These are phyloP conservation scores for Chamaenerion angustifolium DNA, from an alignment of 345 rosid genomes.

Conservation along the genomic window DNA sequence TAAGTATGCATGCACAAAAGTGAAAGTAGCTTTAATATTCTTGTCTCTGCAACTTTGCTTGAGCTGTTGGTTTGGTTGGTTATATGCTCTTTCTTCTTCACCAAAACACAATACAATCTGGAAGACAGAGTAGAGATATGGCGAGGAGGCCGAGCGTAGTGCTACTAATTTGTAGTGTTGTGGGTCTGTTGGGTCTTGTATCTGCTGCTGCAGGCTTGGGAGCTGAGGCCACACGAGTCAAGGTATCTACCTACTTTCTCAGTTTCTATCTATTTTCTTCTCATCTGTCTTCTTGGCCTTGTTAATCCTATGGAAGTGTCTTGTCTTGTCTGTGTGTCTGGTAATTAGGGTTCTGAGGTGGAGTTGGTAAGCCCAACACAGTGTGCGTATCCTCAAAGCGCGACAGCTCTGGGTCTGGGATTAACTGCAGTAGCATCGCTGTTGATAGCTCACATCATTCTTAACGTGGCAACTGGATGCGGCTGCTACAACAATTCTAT, in stretches of 20 bases:
- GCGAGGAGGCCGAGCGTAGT: constrained; percentile 32
- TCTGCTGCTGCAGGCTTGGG: constrained; percentile 77
- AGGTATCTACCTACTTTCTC: too few relatives aligned
- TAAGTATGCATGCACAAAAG: too few relatives aligned
- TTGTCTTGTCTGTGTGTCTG: too few relatives aligned
- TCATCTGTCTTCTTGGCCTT: too few relatives aligned
- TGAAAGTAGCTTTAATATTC: too few relatives aligned
- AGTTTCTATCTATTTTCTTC: too few relatives aligned
- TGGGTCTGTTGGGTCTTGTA: constrained; percentile 49
- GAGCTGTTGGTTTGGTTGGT: too few relatives aligned
- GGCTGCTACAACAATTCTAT: neutral
- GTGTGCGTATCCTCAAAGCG: constrained; percentile 1
- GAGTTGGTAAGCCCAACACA: constrained; percentile 1
- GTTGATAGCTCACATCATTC: neutral
- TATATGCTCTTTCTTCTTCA: too few relatives aligned
- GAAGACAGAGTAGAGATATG: constrained; percentile 14
- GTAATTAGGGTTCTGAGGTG: constrained; percentile 3
- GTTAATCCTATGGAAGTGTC: too few relatives aligned
- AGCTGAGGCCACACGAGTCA: constrained; percentile 79
- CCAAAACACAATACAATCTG: too few relatives aligned
- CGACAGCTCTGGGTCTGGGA: neutral
- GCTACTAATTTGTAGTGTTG: constrained; percentile 31
- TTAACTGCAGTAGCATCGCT: neutral
- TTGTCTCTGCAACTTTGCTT: too few relatives aligned
- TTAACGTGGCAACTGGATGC: neutral